A percentile compares a stretch with the other conserved stretches of the same genome.
Evolutionary conservation across 2,329 filamentous ascomycete genomes (phyloP).

Genomic region (Fusarium buxicola): DNA sequence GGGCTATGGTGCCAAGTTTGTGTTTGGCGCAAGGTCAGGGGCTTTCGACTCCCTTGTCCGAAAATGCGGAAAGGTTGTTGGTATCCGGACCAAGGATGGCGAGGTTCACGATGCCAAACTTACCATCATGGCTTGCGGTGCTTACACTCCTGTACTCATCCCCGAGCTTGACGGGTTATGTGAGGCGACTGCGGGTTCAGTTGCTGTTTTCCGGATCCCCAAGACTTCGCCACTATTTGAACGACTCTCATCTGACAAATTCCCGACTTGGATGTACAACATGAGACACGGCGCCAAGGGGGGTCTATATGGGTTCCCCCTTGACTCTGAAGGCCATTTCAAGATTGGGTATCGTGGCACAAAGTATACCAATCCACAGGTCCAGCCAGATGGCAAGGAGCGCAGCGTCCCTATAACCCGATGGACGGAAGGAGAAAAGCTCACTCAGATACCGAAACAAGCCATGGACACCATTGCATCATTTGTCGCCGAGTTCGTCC

Average conservation of each 20-base stretch:
- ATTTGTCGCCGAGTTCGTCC: conserved; percentile 55
- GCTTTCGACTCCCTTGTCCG: conserved; percentile 46
- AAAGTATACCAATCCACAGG: conserved; percentile 54
- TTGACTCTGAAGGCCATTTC: conserved; percentile 40
- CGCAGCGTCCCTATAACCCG: conserved; percentile 55
- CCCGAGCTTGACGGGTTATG: conserved; percentile 55
- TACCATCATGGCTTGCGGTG: conserved; percentile 56
- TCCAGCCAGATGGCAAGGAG: conserved; percentile 49
- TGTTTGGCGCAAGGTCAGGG: conserved; percentile 52
- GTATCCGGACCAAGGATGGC: conserved; percentile 55
- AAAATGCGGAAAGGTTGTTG: conserved; percentile 44
- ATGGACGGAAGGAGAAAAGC: conserved; percentile 44
- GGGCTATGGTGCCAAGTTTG: conserved; percentile 54
- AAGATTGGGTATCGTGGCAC: conserved; percentile 48
- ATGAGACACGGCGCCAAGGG: conserved; percentile 29
- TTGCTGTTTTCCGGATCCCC: conserved; percentile 59
- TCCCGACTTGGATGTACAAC: conserved; percentile 56
- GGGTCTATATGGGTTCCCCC: conserved; percentile 46
- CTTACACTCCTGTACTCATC: conserved; percentile 57
- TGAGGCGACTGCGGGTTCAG: conserved; percentile 62
- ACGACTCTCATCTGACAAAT: conserved; percentile 55
- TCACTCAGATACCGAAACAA: conserved; percentile 33
- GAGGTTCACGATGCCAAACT: conserved; percentile 48
- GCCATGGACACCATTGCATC: conserved; percentile 8
- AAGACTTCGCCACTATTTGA: conserved; percentile 50